phyloP scores from a whole-genome alignment of 2,329 filamentous ascomycete species.

The Myriosclerotinia scirpicola region DNA sequence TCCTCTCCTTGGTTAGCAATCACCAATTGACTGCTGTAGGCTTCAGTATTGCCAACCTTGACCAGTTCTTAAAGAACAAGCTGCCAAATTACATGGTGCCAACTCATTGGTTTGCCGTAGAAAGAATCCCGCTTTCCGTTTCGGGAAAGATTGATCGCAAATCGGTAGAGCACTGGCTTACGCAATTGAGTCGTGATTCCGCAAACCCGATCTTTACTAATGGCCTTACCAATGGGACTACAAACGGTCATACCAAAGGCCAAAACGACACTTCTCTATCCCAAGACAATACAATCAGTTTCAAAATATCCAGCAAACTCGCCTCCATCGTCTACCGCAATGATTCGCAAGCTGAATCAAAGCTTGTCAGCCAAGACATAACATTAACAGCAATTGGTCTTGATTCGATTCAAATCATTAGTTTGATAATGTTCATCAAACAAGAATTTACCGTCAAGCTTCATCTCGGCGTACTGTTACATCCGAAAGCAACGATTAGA shows the following conservation, averaged over 20 bases:
- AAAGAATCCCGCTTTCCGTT: constrained; percentile 23
- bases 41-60: constrained; percentile 13
- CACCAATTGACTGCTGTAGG: background rate
- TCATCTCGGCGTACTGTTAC: constrained; percentile 7
- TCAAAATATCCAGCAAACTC: constrained; percentile 19
- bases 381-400: constrained; percentile 16
- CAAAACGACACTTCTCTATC: background rate
- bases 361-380: constrained; percentile 5
- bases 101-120: constrained; percentile 26
- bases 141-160: constrained; percentile 33
- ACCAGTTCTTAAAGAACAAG: constrained; percentile 8
- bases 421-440: constrained; percentile 21
- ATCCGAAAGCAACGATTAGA: constrained; percentile 21
- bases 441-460: constrained; percentile 21
- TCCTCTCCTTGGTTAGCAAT: constrained; percentile 11
- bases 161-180: constrained; percentile 23
- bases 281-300: constrained; percentile 7
- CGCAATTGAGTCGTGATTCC: constrained; percentile 8
- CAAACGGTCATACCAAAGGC: background rate
- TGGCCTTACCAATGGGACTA: background rate
- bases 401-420: constrained; percentile 23
- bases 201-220: background rate
- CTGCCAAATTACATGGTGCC: constrained; percentile 33
- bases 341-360: background rate
- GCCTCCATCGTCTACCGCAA: constrained; percentile 1